Percentiles rank a stretch among this genome's conserved stretches.
Evolutionary conservation across 805 yeast genomes (phyloP).

Genomic region (Saccharomycopsis fibuligera): DNA sequence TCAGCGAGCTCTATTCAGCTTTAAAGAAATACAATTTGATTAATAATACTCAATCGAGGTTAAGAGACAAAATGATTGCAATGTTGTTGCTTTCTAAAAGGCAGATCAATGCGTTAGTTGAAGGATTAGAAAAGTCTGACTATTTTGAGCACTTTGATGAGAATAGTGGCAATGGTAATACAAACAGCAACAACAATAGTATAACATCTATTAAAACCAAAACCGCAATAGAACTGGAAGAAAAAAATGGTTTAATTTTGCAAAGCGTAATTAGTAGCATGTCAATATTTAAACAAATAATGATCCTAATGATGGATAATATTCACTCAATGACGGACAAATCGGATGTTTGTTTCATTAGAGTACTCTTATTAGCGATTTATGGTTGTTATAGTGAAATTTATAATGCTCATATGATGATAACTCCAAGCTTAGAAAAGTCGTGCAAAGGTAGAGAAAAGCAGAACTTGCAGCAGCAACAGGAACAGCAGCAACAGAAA

Average conservation of each 20-base stretch:
- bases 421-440: too few relatives aligned
- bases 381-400: conserved; percentile 42
- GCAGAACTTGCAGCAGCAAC: too few relatives aligned
- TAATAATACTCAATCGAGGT: conserved; percentile 8
- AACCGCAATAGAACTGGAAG: too few relatives aligned
- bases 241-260: too few relatives aligned
- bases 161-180: neutral
- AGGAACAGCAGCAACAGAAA: too few relatives aligned
- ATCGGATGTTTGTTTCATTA: conserved; percentile 39
- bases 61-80: neutral
- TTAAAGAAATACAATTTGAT: conserved; percentile 33
- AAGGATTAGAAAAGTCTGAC: conserved; percentile 32
- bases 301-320: conserved; percentile 34
- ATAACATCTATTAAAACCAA: too few relatives aligned
- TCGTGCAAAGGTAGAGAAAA: too few relatives aligned
- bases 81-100: conserved; percentile 31
- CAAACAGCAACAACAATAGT: too few relatives aligned
- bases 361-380: conserved; percentile 37
- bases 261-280: conserved; percentile 3
- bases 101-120: conserved; percentile 38
- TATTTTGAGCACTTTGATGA: neutral
- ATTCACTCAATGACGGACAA: conserved; percentile 32
- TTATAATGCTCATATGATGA: conserved; percentile 35
- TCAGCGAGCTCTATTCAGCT: conserved; percentile 41
- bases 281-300: conserved; percentile 34